Evolutionary conservation across 306 rosid genomes (phyloP).

Genomic region (Oxytropis ochrocephala): DNA sequence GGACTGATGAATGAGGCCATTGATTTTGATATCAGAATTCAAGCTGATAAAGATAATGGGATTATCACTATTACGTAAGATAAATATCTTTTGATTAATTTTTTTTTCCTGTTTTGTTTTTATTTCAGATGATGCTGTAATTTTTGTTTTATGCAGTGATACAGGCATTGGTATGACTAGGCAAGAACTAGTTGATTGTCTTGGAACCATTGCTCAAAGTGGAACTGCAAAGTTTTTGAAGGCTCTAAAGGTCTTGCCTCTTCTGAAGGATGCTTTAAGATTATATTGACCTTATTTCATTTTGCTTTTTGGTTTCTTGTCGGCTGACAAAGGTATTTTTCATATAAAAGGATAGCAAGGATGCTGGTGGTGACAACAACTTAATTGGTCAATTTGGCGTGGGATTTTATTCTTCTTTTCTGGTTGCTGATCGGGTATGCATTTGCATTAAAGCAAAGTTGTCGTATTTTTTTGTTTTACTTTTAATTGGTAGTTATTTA

Average conservation of each 20-base stretch:
- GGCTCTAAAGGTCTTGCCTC: constrained; percentile 61
- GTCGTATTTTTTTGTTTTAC: background rate
- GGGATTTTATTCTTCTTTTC: constrained; percentile 86
- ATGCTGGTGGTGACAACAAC: constrained; percentile 77
- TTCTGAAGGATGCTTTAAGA: background rate
- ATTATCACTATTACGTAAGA: constrained; percentile 68
- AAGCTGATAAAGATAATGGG: constrained; percentile 82
- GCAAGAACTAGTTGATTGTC: constrained; percentile 90
- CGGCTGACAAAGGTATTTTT: constrained; percentile 22
- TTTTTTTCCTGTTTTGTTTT: background rate
- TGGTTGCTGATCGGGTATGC: constrained; percentile 80
- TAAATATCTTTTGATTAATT: background rate
- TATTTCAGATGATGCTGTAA: background rate
- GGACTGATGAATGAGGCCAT: constrained; percentile 65
- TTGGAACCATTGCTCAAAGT: constrained; percentile 99
- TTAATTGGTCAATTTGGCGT: constrained; percentile 98
- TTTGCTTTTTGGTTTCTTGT: background rate
- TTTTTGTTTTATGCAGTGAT: constrained; percentile 49
- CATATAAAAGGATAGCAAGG: constrained; percentile 74
- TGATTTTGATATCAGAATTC: constrained; percentile 80
- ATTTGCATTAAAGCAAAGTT: background rate
- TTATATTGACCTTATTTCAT: constrained; percentile 8
- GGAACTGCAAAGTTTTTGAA: constrained; percentile 93
- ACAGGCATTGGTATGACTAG: constrained; percentile 94
- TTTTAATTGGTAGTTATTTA: constrained; percentile 4